Conservation (phyloP, 176 grass and related monocot species). For the Avena atlantica region DNA sequence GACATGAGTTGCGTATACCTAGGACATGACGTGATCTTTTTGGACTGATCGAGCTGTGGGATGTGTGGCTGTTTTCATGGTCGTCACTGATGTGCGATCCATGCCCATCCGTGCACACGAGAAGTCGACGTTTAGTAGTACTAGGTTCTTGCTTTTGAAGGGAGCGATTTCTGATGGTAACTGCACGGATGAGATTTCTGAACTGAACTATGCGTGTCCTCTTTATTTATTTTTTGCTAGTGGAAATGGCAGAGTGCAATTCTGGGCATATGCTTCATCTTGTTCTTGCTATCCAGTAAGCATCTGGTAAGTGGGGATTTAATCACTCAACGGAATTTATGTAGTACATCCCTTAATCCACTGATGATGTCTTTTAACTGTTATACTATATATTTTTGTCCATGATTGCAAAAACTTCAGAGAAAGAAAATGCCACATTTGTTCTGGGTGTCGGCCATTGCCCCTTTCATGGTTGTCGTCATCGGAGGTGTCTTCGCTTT, state of each 20-base stretch:
- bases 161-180: conserved; percentile 26
- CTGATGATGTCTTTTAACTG: neutral
- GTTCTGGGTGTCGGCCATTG: conserved; percentile 92
- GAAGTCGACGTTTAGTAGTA: conserved; percentile 15
- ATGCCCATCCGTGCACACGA: neutral
- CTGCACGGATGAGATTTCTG: conserved; percentile 36
- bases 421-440: conserved; percentile 72
- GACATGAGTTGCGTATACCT: neutral
- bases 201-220: conserved; percentile 27
- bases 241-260: conserved; percentile 91
- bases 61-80: neutral
- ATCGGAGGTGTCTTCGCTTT: conserved; percentile 78
- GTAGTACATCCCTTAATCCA: neutral
- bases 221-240: conserved; percentile 49
- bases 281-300: conserved; percentile 62
- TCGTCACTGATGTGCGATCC: neutral
- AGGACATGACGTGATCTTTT: neutral
- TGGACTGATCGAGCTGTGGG: neutral
- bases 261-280: conserved; percentile 80
- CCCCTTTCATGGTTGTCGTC: conserved; percentile 81
- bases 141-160: neutral
- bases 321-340: neutral
- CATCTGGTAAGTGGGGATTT: conserved; percentile 70
- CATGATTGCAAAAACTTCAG: conserved; percentile 45
- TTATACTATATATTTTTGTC: neutral